These are phyloP conservation scores for Linaria vulgaris DNA, from an alignment of 257 asterid genomes.

Conservation along the genomic window DNA sequence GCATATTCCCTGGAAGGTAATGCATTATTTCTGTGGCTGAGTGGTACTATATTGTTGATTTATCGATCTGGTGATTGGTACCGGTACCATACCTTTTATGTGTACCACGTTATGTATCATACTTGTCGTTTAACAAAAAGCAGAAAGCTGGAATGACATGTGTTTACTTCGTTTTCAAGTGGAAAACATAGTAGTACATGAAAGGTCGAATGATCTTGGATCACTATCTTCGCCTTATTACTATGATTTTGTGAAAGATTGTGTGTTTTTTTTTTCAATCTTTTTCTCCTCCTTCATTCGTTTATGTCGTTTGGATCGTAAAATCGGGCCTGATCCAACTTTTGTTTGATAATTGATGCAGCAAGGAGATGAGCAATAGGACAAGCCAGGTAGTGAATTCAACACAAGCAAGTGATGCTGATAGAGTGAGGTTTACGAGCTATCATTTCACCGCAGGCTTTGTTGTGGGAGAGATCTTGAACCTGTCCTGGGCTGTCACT, in stretches of 20 bases:
- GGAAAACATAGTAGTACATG: too few relatives aligned
- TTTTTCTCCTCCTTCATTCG: too few relatives aligned
- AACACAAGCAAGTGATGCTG: constrained; percentile 59
- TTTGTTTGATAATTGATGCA: constrained; percentile 40
- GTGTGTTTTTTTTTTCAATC: not conserved
- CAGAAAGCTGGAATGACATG: too few relatives aligned
- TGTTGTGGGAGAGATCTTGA: constrained; percentile 25
- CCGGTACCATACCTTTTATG: too few relatives aligned
- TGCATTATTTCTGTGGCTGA: constrained; percentile 34
- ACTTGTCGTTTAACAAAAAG: too few relatives aligned
- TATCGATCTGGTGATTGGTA: not conserved
- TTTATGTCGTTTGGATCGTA: not conserved
- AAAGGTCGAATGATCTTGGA: too few relatives aligned
- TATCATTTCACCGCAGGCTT: constrained; percentile 30
- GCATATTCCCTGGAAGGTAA: constrained; percentile 99
- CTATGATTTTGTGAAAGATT: too few relatives aligned
- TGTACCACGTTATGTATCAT: too few relatives aligned
- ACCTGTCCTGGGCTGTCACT: constrained; percentile 29
- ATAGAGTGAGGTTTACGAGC: constrained; percentile 36
- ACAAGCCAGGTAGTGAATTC: constrained; percentile 73
- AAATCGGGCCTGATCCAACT: not conserved
- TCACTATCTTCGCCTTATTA: too few relatives aligned
- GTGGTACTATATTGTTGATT: constrained; percentile 31
- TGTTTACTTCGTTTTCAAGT: too few relatives aligned
- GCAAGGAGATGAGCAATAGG: constrained; percentile 56